phyloP scores from a whole-genome alignment of 306 rosid genomes.

The Vigna unguiculata region DNA sequence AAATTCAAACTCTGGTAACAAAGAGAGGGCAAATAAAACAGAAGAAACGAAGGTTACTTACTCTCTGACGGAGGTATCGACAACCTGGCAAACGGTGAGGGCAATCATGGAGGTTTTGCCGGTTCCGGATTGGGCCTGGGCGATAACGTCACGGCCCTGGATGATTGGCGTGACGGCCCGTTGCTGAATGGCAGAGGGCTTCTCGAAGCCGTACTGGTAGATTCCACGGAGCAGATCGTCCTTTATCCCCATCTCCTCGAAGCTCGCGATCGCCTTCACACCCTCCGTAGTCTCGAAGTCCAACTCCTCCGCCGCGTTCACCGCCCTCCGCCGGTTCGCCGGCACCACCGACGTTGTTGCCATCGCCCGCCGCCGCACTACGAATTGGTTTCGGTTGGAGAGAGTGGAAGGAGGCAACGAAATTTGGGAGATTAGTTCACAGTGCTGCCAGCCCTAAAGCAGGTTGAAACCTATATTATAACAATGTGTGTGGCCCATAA shows the following conservation, averaged over 20 bases:
- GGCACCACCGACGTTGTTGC: slow-evolving; percentile 78
- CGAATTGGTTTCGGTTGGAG: neutral
- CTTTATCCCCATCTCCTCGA: slow-evolving; percentile 93
- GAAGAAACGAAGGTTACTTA: slow-evolving; percentile 40
- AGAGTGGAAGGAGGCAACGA: neutral
- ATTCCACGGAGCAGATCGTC: slow-evolving; percentile 92
- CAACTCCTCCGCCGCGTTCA: slow-evolving; percentile 62
- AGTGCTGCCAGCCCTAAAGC: neutral
- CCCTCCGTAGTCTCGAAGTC: slow-evolving; percentile 94
- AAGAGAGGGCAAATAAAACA: neutral
- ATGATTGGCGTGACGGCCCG: slow-evolving; percentile 93
- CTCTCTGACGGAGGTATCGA: slow-evolving; percentile 85
- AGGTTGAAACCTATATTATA: neutral
- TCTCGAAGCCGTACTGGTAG: slow-evolving; percentile 91
- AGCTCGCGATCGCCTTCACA: slow-evolving; percentile 75
- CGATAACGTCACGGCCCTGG: slow-evolving; percentile 94
- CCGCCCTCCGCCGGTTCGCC: slow-evolving; percentile 62
- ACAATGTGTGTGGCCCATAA: neutral
- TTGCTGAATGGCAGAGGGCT: slow-evolving; percentile 98
- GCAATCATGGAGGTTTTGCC: slow-evolving; percentile 99
- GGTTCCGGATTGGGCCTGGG: slow-evolving; percentile 99
- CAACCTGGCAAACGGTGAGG: slow-evolving; percentile 89
- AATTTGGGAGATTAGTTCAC: neutral
- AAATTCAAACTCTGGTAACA: neutral
- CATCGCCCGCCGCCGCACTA: slow-evolving; percentile 34